Evolutionary conservation across 2,329 filamentous ascomycete genomes (phyloP).

Genomic region (Colletotrichum sp.): DNA sequence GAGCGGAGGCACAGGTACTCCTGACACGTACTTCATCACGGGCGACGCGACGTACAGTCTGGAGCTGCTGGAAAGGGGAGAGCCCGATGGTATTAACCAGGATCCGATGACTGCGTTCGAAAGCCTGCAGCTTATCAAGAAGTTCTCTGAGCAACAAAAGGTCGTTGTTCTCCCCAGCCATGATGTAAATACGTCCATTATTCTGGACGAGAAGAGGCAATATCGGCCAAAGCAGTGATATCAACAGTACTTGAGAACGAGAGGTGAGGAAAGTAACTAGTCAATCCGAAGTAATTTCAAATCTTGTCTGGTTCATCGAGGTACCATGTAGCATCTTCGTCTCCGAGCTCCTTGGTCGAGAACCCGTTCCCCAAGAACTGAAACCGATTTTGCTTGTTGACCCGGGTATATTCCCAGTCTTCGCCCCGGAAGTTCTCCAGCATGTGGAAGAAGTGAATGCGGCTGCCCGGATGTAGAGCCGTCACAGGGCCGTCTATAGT

Average conservation of each 20-base stretch:
- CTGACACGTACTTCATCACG: slow-evolving; percentile 29
- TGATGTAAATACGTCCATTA: slow-evolving; percentile 18
- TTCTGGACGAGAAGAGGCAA: neutral
- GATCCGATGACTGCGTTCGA: slow-evolving; percentile 31
- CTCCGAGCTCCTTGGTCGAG: slow-evolving; percentile 31
- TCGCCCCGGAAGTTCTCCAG: slow-evolving; percentile 26
- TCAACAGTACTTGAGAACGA: neutral
- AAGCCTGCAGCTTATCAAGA: slow-evolving; percentile 33
- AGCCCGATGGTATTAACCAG: slow-evolving; percentile 34
- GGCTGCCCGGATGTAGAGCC: slow-evolving; percentile 24
- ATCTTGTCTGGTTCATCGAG: slow-evolving; percentile 27
- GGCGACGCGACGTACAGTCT: slow-evolving; percentile 36
- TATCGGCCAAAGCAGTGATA: neutral
- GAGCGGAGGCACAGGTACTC: neutral
- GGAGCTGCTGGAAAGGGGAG: slow-evolving; percentile 32
- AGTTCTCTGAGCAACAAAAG: slow-evolving; percentile 28
- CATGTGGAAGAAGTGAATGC: slow-evolving; percentile 20
- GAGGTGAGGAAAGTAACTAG: neutral
- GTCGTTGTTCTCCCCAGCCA: slow-evolving; percentile 32
- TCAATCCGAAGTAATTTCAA: neutral
- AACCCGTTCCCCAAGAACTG: slow-evolving; percentile 27
- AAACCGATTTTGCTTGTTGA: slow-evolving; percentile 22
- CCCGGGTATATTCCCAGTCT: slow-evolving; percentile 30
- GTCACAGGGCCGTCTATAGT: slow-evolving; percentile 25
- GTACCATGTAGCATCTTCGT: slow-evolving; percentile 47